Base-by-base conservation (phyloP, 768 basidiomycete species). In the Rhodotorula paludigena region DNA sequence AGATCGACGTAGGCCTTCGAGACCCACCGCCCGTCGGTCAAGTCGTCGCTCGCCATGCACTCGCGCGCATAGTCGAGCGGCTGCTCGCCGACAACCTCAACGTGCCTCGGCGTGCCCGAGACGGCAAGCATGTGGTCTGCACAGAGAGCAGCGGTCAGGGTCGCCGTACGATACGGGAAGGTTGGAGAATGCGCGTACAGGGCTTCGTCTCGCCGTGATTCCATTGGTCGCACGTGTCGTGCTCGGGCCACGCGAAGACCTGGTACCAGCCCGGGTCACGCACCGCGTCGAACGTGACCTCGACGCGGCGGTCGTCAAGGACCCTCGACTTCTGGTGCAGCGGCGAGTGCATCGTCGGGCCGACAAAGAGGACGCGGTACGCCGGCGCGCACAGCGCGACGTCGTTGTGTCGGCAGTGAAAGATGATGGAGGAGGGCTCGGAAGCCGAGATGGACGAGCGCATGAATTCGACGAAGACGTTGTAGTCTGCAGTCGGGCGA, bases 211-310 rank as follows among this genome's bases (percentile, higher is more conserved):
- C 58, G 12, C 32, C 58, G 15, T 52, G 52, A 23, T 58, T 48
- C 35, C 33, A 66, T 44, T 33, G 45, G 25, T 66, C 64, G 52
- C 64, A 66, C 35, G n/a, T 39, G 12, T 54, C 58, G 35, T 60
- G 53, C 45, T 66, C 64, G 2, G 64, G 64, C 58, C 57, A 66
- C 0, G 48, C 58, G n/a, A 32, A 66, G n/a, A 66, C 44, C 14
- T 55, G 33, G 36, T 66, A 66, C 32, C 28, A 15, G 7, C 64
- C 64, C 20, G 64, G 64, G 45, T 66, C 64, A 25, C 23, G 28
- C 1, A 42, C 20, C 33, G 41, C 30, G 32, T 55, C 53, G 36
- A 60, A 30, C 44, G 28, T 2, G 44, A 66, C 59, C 44, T 47
- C 36, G 5, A 66, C 58, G 25, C 44, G 38, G 7, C 59, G 52